phyloP scores from a whole-genome alignment of 805 yeast genomes.

The Starmerella riodocensis region DNA sequence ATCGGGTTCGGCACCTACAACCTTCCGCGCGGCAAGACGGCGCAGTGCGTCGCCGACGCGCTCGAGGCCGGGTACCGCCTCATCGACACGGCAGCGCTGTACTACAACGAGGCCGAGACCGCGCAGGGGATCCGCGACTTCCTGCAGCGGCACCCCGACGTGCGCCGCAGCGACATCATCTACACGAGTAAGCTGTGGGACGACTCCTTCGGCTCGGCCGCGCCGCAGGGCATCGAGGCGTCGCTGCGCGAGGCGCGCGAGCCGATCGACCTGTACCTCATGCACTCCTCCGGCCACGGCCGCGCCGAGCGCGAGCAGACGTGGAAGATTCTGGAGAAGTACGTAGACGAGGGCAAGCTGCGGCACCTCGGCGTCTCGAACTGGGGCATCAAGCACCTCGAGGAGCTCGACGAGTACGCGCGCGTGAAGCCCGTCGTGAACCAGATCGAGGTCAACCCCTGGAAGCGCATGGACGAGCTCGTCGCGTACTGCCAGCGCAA shows the following conservation, averaged over 20 bases:
- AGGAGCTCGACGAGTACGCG: conserved; percentile 36
- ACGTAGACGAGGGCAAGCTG: conserved; percentile 38
- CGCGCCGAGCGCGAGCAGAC: conserved; percentile 32
- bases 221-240: conserved; percentile 44
- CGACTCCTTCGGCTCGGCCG: conserved; percentile 46
- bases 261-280: conserved; percentile 61
- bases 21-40: conserved; percentile 18
- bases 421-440: conserved; percentile 47
- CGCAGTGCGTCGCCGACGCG: conserved; percentile 40
- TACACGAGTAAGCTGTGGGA: conserved; percentile 69
- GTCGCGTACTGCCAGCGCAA: conserved; percentile 45
- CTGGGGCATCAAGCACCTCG: conserved; percentile 43
- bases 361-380: conserved; percentile 52
- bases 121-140: conserved; percentile 46
- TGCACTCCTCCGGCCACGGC: conserved; percentile 31
- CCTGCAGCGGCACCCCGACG: conserved; percentile 34
- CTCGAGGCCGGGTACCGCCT: conserved; percentile 56
- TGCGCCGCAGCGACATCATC: conserved; percentile 39
- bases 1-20: conserved; percentile 25
- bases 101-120: conserved; percentile 50
- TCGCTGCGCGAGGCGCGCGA: conserved; percentile 42
- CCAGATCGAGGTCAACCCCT: conserved; percentile 75
- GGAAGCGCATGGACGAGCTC: conserved; percentile 57
- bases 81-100: conserved; percentile 58
- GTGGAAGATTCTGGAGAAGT: conserved; percentile 46